Percentiles rank a stretch among this genome's conserved stretches.
Conservation (phyloP, 768 basidiomycete species). For the Leccinum disarticulatum region DNA sequence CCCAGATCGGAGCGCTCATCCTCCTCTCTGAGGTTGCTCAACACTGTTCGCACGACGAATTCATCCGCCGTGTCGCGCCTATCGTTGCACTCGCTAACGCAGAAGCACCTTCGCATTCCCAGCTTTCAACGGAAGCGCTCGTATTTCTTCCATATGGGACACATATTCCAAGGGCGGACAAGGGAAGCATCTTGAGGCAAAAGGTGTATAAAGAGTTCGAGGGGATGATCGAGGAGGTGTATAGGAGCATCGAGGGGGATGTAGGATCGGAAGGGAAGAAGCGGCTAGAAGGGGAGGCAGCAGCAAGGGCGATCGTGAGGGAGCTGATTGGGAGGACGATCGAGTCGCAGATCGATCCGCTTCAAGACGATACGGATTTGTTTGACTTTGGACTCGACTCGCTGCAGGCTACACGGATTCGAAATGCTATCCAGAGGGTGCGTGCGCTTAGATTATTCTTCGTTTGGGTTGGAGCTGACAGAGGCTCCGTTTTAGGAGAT, state of each 20-base stretch:
- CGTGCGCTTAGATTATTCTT: conserved; percentile 11
- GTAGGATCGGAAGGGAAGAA: conserved; percentile 25
- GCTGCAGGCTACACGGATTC: conserved; percentile 46
- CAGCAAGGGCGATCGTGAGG: conserved; percentile 15
- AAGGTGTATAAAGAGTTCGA: conserved; percentile 53
- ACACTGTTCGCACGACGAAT: conserved; percentile 28
- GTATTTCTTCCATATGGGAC: conserved; percentile 48
- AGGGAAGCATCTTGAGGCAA: conserved; percentile 49
- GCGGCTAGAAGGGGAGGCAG: conserved; percentile 4
- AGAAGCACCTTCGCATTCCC: conserved; percentile 53
- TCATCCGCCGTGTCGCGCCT: conserved; percentile 38
- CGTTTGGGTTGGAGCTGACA: conserved; percentile 18
- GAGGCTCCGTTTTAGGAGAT: conserved; percentile 11
- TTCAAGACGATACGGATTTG: conserved; percentile 38
- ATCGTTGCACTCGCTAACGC: conserved; percentile 48
- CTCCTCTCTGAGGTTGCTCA: conserved; percentile 45
- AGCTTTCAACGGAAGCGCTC: conserved; percentile 50
- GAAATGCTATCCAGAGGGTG: conserved; percentile 47
- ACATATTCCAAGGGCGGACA: conserved; percentile 50
- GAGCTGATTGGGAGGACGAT: conserved; percentile 24
- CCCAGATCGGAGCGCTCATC: conserved; percentile 51
- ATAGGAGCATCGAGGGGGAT: conserved; percentile 44
- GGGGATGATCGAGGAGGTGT: conserved; percentile 40
- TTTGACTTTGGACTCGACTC: conserved; percentile 55
- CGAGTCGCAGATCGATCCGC: conserved; percentile 13